phyloP scores from a whole-genome alignment of 176 grass and related monocot species.

The Juncus effusus region DNA sequence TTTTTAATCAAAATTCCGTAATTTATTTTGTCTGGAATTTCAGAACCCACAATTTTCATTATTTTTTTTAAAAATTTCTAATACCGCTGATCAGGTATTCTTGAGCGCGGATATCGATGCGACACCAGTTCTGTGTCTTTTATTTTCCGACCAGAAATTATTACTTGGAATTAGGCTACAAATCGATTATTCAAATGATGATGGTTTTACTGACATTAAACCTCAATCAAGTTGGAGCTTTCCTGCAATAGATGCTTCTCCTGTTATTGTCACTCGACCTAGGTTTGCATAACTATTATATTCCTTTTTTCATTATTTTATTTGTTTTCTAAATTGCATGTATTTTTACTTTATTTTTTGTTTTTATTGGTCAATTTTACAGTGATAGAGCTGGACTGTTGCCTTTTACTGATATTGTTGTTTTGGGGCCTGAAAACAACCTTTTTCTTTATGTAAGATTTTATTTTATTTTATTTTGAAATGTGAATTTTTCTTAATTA shows the following conservation, averaged over 20 bases:
- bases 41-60: neutral
- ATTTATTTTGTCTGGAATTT: neutral
- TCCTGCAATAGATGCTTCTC: conserved; percentile 73
- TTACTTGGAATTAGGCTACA: conserved; percentile 75
- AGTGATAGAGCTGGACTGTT: conserved; percentile 62
- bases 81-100: conserved; percentile 63
- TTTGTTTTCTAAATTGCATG: neutral
- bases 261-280: conserved; percentile 77
- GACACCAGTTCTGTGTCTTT: conserved; percentile 71
- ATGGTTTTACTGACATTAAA: conserved; percentile 63
- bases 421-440: conserved; percentile 67
- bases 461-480: conserved; percentile 16
- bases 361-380: conserved; percentile 33
- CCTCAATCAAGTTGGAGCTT: conserved; percentile 76
- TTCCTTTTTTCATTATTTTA: conserved; percentile 21
- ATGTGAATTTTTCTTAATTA: conserved; percentile 13
- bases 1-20: no score
- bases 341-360: conserved; percentile 8
- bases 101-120: conserved; percentile 91
- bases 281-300: conserved; percentile 54
- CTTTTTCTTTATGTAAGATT: conserved; percentile 88
- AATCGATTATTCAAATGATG: conserved; percentile 50
- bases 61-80: neutral
- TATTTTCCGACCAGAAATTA: conserved; percentile 68
- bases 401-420: conserved; percentile 71